Conservation (phyloP, 1,284 basidiomycete species). For the Agroathelia rolfsii region DNA sequence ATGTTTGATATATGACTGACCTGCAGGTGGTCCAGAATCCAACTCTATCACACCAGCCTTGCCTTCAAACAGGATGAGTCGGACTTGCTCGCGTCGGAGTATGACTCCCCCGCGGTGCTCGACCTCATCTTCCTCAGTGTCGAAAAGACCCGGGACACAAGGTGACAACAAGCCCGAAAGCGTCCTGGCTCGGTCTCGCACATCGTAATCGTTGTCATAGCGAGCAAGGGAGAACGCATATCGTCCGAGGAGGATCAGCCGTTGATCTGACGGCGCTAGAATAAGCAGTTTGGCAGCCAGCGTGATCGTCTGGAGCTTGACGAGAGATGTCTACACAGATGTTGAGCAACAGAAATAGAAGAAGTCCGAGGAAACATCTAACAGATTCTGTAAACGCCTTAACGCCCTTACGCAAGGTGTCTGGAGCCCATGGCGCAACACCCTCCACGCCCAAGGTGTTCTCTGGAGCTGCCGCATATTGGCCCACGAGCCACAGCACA, state of each 20-base stretch:
- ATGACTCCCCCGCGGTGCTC: constrained; percentile 61
- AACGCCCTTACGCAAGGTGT: constrained; percentile 69
- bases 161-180: constrained; percentile 56
- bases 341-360: constrained; percentile 2
- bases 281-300: constrained; percentile 79
- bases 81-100: constrained; percentile 73
- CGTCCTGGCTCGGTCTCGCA: constrained; percentile 81
- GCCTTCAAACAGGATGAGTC: constrained; percentile 68
- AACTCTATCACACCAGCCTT: constrained; percentile 40
- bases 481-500: constrained; percentile 85
- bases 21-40: constrained; percentile 19
- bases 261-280: constrained; percentile 47
- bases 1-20: constrained; percentile 3
- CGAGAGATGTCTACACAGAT: constrained; percentile 39
- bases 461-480: constrained; percentile 47
- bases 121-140: constrained; percentile 26
- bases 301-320: constrained; percentile 76
- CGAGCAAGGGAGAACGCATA: constrained; percentile 80
- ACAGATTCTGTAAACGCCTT: constrained; percentile 72
- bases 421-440: constrained; percentile 68
- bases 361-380: constrained; percentile 4
- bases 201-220: constrained; percentile 82
- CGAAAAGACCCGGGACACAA: constrained; percentile 18
- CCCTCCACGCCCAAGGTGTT: constrained; percentile 34
- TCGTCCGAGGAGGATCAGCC: constrained; percentile 43